Evolutionary conservation across 768 basidiomycete genomes (phyloP).

Genomic region (Naematelia aurantialba): DNA sequence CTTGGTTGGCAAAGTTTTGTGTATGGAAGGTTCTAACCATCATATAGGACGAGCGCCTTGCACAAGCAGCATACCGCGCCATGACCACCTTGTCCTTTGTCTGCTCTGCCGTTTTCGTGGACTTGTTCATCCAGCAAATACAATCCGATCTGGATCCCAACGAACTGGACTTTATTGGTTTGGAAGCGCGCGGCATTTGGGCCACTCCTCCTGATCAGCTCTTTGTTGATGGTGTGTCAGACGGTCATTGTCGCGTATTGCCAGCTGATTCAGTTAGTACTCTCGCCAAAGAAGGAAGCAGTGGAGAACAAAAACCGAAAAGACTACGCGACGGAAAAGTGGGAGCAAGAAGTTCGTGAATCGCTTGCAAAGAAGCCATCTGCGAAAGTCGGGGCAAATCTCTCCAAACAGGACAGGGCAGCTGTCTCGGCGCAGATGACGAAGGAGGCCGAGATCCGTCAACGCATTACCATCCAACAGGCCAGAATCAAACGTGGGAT

Average conservation of each 20-base stretch:
- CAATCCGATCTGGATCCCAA: constrained; percentile 62
- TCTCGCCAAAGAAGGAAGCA: constrained; percentile 60
- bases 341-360: constrained; percentile 91
- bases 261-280: constrained; percentile 54
- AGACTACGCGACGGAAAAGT: constrained; percentile 80
- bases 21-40: no score
- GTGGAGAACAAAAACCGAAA: constrained; percentile 68
- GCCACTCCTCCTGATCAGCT: constrained; percentile 73
- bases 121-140: constrained; percentile 67
- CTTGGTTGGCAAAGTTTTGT: neutral
- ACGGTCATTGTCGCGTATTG: neutral
- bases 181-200: constrained; percentile 79
- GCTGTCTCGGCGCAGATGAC: constrained; percentile 78
- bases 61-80: constrained; percentile 66
- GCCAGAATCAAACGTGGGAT: constrained; percentile 64
- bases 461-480: constrained; percentile 59
- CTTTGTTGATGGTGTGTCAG: constrained; percentile 73
- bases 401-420: constrained; percentile 81
- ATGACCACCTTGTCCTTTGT: constrained; percentile 76
- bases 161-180: constrained; percentile 62
- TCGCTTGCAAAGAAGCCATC: constrained; percentile 77
- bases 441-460: constrained; percentile 69
- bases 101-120: constrained; percentile 64
- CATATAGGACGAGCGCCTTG: constrained; percentile 38
- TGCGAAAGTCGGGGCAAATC: constrained; percentile 51